Evolutionary conservation across 768 basidiomycete genomes (phyloP), one percentile per base, ranked within the genome.

Genomic region (Gyrodon lividus): DNA sequence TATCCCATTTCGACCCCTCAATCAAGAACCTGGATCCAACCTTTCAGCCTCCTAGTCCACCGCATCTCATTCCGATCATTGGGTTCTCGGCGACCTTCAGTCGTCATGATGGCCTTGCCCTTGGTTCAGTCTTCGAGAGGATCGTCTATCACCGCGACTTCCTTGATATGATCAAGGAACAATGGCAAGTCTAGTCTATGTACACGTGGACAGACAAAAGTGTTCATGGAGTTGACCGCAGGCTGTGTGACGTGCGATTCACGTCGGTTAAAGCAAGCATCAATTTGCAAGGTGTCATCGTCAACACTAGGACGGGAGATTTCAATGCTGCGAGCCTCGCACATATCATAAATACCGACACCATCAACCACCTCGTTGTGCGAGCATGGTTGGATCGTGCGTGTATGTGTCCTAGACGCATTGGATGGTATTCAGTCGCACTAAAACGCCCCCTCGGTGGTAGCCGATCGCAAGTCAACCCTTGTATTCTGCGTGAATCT

Each of bases 61-160:
- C 66, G 12, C 74, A 82, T 60, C 71, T 72, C 38, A 81, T 95
- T 23, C 92, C 95, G 2, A 84, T 97, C 45, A 77, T 98, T 40
- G 96, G 95, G 0, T 97, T 98, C 65, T 93, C 92, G 48, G 96
- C 96, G 2, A 98, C 96, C 0, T 97, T 97, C 72, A 86, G 84
- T 57, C 80, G 96, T 24, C 90, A 95, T 57, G 96, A 98, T 59
- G 89, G 92, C 5, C 74, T 95, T 2, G 90, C 93, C 2, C 79
- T 98, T 4, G 86, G 91, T 6, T 85, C 87, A 2, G 86, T 97
- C 1, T 98, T 96, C 61, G 83, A 97, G 62, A 77, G 78, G 43
- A 94, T 98, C 47, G 95, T 97, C 0, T 98, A 92, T 65, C 95
- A 98, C 65, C 81, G 83, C 16, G 90, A 92, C 58, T 92, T 97